phyloP scores from a whole-genome alignment of 2,329 filamentous ascomycete species.

The Karstenula rhodostoma region DNA sequence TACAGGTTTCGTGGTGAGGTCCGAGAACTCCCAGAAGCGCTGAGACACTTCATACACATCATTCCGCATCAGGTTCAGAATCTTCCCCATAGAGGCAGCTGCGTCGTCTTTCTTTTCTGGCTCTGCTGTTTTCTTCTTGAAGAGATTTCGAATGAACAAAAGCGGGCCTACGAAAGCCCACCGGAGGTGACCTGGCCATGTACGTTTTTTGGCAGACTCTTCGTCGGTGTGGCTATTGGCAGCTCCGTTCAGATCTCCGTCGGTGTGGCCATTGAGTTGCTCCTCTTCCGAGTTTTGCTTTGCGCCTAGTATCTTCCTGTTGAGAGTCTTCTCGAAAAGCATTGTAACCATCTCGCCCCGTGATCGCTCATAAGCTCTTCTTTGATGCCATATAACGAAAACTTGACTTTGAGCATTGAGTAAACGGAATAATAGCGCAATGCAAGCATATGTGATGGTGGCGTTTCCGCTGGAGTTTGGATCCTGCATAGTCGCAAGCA shows the following conservation, averaged over 20 bases:
- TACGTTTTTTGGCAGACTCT: slow-evolving; percentile 14
- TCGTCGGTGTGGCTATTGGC: slow-evolving; percentile 19
- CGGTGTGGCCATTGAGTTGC: slow-evolving; percentile 27
- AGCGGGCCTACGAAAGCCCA: slow-evolving; percentile 21
- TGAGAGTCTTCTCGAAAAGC: slow-evolving; percentile 80
- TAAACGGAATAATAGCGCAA: slow-evolving; percentile 69
- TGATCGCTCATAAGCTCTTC: slow-evolving; percentile 83
- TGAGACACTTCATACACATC: slow-evolving; percentile 86
- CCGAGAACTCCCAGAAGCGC: slow-evolving; percentile 85
- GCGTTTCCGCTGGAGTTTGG: slow-evolving; percentile 59
- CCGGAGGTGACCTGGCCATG: slow-evolving; percentile 4
- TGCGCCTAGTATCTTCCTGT: slow-evolving; percentile 63
- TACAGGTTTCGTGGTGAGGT: slow-evolving; percentile 77
- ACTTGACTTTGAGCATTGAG: slow-evolving; percentile 71
- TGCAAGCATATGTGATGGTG: slow-evolving; percentile 70
- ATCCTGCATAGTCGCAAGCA: slow-evolving; percentile 72
- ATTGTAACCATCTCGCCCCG: slow-evolving; percentile 87
- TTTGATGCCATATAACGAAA: slow-evolving; percentile 80
- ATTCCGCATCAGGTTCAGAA: slow-evolving; percentile 83
- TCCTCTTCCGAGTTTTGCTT: slow-evolving; percentile 42
- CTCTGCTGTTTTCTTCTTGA: slow-evolving; percentile 33
- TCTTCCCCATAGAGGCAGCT: slow-evolving; percentile 86
- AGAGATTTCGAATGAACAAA: slow-evolving; percentile 21
- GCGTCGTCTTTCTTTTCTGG: slow-evolving; percentile 45
- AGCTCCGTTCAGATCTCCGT: slow-evolving; percentile 21